These are phyloP conservation scores for Xylaria bambusicola DNA, from an alignment of 495 filamentous ascomycete genomes.

Conservation along the genomic window DNA sequence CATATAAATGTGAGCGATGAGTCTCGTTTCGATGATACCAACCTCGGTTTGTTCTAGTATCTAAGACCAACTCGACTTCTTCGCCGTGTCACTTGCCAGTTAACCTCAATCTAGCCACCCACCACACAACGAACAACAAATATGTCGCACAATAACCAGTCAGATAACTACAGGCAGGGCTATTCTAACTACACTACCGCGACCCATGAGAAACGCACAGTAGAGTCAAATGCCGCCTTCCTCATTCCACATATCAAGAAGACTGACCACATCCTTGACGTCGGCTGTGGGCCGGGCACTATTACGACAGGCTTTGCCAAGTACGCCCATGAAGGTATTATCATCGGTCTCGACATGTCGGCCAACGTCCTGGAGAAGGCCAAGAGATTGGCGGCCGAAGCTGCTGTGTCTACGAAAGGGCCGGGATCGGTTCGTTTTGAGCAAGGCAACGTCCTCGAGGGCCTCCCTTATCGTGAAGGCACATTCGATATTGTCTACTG, in stretches of 20 bases:
- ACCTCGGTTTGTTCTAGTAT: not conserved
- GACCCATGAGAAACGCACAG: slow-evolving; percentile 35
- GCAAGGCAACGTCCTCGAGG: slow-evolving; percentile 40
- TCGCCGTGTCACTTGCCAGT: not conserved
- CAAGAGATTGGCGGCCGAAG: slow-evolving; percentile 22
- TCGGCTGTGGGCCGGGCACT: slow-evolving; percentile 60
- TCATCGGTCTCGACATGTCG: slow-evolving; percentile 30
- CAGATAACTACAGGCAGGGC: slow-evolving; percentile 36
- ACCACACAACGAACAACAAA: not conserved
- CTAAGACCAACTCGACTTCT: not conserved
- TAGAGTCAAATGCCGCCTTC: slow-evolving; percentile 30
- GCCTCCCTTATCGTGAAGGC: slow-evolving; percentile 43
- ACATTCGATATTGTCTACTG: slow-evolving; percentile 58
- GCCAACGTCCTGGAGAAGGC: slow-evolving; percentile 25
- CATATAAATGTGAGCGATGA: not conserved
- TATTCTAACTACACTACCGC: slow-evolving; percentile 38
- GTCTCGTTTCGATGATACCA: not conserved
- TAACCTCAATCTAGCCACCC: not conserved
- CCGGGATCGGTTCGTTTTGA: slow-evolving; percentile 43
- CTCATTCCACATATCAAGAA: slow-evolving; percentile 23
- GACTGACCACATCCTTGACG: slow-evolving; percentile 50
- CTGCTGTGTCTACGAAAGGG: slow-evolving; percentile 13
- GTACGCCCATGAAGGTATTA: slow-evolving; percentile 46
- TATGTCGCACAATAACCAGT: slow-evolving; percentile 29
- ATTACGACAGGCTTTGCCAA: slow-evolving; percentile 55